Conservation (phyloP, 2,329 filamentous ascomycete genomes). For the Falciphora oryzae region DNA sequence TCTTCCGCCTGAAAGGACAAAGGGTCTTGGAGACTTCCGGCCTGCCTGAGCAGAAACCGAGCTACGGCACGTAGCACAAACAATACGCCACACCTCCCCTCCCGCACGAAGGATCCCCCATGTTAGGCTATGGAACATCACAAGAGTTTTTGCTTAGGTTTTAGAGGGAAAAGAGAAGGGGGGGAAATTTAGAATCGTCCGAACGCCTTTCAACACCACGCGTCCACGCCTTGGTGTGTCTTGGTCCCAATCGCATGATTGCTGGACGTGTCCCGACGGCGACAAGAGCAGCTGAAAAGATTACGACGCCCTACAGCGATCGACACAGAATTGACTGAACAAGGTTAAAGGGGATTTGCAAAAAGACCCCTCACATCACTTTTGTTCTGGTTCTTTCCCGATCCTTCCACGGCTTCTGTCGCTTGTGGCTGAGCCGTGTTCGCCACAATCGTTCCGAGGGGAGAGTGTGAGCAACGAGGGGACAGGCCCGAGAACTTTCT, state of each 20-base stretch:
- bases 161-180: no score
- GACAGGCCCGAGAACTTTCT: neutral
- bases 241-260: neutral
- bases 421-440: neutral
- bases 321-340: neutral
- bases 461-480: no score
- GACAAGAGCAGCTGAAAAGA: neutral
- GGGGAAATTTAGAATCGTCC: no score
- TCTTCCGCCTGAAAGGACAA: no score
- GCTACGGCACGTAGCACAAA: neutral
- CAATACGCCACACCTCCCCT: neutral
- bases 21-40: no score
- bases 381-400: neutral
- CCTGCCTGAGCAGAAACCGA: neutral
- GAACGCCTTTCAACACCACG: no score
- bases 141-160: no score
- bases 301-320: neutral
- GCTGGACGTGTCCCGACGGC: neutral
- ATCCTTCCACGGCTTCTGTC: neutral
- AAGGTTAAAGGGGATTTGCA: neutral
- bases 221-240: no score
- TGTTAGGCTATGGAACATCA: no score
- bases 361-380: neutral
- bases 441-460: neutral
- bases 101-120: neutral